phyloP scores from a whole-genome alignment of 2,329 filamentous ascomycete species.

The Septoria petroselini region DNA sequence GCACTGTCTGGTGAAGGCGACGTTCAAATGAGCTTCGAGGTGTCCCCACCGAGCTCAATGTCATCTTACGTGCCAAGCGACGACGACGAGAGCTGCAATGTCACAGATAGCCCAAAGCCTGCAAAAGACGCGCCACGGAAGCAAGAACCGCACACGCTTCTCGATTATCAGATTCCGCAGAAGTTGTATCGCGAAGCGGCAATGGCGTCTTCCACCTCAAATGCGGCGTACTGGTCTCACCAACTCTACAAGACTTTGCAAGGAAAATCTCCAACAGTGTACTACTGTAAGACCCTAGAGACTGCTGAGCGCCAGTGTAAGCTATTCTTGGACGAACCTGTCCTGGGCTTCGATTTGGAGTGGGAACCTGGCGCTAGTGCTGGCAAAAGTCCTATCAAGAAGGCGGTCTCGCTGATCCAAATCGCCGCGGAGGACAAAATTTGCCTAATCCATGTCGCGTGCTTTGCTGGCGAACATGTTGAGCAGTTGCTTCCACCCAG shows the following conservation, averaged over 20 bases:
- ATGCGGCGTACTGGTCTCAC: constrained; percentile 59
- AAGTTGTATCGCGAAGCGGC: constrained; percentile 31
- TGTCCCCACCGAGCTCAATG: constrained; percentile 5
- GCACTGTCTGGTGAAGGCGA: not conserved
- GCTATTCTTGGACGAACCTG: constrained; percentile 64
- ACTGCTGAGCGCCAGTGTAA: constrained; percentile 64
- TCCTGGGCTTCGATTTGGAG: constrained; percentile 88
- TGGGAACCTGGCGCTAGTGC: constrained; percentile 59
- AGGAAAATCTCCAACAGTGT: constrained; percentile 68
- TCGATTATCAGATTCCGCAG: constrained; percentile 31
- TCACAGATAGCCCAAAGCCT: not conserved
- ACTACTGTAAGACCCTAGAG: constrained; percentile 70
- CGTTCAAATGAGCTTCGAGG: not conserved
- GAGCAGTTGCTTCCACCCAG: constrained; percentile 66
- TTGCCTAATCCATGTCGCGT: constrained; percentile 75
- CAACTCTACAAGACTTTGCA: constrained; percentile 64
- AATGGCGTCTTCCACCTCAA: constrained; percentile 31
- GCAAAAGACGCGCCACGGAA: not conserved
- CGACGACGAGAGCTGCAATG: not conserved
- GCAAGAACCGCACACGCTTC: constrained; percentile 16
- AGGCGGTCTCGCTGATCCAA: constrained; percentile 77
- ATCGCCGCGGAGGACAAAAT: constrained; percentile 73
- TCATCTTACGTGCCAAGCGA: constrained; percentile 7
- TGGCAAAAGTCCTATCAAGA: constrained; percentile 34
- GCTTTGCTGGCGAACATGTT: constrained; percentile 43